phyloP scores from a whole-genome alignment of 2,329 filamentous ascomycete genomes.

The Dryadomyces quercus-mongolicae region DNA sequence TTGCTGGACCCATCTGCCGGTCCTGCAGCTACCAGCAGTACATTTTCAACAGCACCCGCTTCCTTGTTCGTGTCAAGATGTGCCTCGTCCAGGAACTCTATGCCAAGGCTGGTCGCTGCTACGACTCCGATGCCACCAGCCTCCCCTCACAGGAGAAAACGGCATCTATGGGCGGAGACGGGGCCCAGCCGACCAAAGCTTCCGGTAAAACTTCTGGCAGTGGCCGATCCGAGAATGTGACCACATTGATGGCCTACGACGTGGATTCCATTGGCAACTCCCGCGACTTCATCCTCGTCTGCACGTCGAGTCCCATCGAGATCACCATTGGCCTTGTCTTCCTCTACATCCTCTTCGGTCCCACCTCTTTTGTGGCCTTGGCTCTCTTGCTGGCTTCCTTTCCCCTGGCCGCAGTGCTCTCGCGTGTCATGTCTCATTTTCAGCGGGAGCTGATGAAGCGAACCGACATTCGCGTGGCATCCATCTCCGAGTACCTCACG shows the following conservation, averaged over 20 bases:
- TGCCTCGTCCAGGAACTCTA: slow-evolving; percentile 48
- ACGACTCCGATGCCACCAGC: slow-evolving; percentile 25
- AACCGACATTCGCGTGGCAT: slow-evolving; percentile 44
- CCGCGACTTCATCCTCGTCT: slow-evolving; percentile 36
- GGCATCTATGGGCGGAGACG: slow-evolving; percentile 19
- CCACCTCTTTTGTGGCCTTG: slow-evolving; percentile 41
- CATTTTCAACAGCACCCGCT: slow-evolving; percentile 42
- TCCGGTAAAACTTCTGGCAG: no score
- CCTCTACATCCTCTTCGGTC: slow-evolving; percentile 42
- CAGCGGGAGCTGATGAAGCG: slow-evolving; percentile 41
- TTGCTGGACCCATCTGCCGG: slow-evolving; percentile 34
- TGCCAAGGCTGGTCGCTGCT: slow-evolving; percentile 26
- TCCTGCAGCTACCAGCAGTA: slow-evolving; percentile 44
- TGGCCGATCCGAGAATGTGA: slow-evolving; percentile 8
- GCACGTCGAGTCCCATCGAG: slow-evolving; percentile 32
- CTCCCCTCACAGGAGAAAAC: slow-evolving; percentile 46
- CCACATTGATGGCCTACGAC: slow-evolving; percentile 41
- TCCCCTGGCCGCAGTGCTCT: slow-evolving; percentile 37
- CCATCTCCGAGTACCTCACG: slow-evolving; percentile 44
- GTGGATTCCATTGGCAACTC: slow-evolving; percentile 41
- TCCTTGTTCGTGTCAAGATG: slow-evolving; percentile 43
- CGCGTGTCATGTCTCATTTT: slow-evolving; percentile 34
- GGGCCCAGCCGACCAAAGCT: slow-evolving; percentile 4
- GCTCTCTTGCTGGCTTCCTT: slow-evolving; percentile 32
- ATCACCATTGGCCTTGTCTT: slow-evolving; percentile 35